Evolutionary conservation across 805 yeast species (phyloP).

Genomic region (Candida koratica): DNA sequence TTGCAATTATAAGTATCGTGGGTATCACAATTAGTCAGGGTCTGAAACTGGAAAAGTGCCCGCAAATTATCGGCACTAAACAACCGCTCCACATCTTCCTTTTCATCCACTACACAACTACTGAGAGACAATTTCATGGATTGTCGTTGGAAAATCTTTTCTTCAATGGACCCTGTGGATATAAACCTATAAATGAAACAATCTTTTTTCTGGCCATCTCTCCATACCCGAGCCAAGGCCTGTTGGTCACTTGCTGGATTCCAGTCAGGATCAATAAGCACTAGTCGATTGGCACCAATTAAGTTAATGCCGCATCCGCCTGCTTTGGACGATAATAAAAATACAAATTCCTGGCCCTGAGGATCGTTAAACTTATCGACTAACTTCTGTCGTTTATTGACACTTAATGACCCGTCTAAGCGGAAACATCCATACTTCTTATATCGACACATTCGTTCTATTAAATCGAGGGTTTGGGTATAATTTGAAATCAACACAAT

Average conservation of each 20-base stretch:
- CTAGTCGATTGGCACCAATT: constrained; percentile 90
- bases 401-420: constrained; percentile 88
- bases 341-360: constrained; percentile 80
- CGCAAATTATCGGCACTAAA: constrained; percentile 79
- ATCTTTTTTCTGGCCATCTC: constrained; percentile 97
- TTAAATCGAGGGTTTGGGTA: constrained; percentile 88
- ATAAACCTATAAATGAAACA: constrained; percentile 93
- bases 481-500: constrained; percentile 93
- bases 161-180: constrained; percentile 93
- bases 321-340: constrained; percentile 88
- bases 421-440: constrained; percentile 74
- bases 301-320: constrained; percentile 98
- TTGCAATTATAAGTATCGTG: constrained; percentile 89
- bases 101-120: constrained; percentile 95
- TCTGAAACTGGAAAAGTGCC: constrained; percentile 68
- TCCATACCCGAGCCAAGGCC: constrained; percentile 96
- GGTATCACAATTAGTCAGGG: constrained; percentile 75
- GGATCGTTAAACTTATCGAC: constrained; percentile 93
- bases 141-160: constrained; percentile 92
- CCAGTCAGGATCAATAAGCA: constrained; percentile 92
- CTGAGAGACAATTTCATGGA: constrained; percentile 89
- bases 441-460: constrained; percentile 78
- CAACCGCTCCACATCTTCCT: constrained; percentile 88
- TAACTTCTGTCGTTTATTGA: constrained; percentile 86
- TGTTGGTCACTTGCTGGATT: constrained; percentile 98